Evolutionary conservation across 1,139 yeast genomes (phyloP), one percentile per base, ranked within the genome.

Genomic region (Wickerhamiella infanticola): DNA sequence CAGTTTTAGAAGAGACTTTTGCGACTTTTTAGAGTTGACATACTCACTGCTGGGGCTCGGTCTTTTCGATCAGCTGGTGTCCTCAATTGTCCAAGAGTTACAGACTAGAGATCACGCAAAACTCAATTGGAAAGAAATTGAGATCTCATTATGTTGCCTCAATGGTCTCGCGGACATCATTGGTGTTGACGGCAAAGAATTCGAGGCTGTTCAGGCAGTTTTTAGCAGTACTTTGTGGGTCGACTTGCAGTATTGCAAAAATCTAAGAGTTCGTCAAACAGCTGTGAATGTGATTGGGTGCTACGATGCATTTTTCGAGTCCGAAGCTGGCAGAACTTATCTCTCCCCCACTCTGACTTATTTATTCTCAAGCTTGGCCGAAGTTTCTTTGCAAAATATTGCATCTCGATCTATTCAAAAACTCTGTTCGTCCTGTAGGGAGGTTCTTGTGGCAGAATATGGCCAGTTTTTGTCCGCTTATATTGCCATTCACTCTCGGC

Each of bases 21-120:
- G 81, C 1, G 96, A 88, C 55, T 68, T 86, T 44, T 74, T 83
- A 53, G 88, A 84, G 46, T 67, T 75, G 0, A 63, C 80, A 3
- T 83, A 80, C 63, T 74, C 85, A 0, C 65, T 82, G 11, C 65
- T 84, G 44, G 81, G 81, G 35, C 56, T 66, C 4, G 68, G 73
- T 2, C 64, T 85, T 42, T 75, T 77, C 53, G 67, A 72, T 3
- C 68, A 67, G 35, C 63, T 84, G 35, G 65, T 74, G 3, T 57
- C 60, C 3, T 71, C 71, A 38, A 66, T 79, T 1, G 51, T 65
- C 1, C 51, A 55, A 1, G 27, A 29, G 4, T 23, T 27, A 9
- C 41, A 42, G 4, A 29, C 9, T 2, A 38, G 45, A 8, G 55
- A 55, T 31, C 37, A 37, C 26, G 27, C 40, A 3, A 26, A 41